Evolutionary conservation across 371 early-diverging fungal genomes (phyloP).

Genomic region (Mucor ambiguus): DNA sequence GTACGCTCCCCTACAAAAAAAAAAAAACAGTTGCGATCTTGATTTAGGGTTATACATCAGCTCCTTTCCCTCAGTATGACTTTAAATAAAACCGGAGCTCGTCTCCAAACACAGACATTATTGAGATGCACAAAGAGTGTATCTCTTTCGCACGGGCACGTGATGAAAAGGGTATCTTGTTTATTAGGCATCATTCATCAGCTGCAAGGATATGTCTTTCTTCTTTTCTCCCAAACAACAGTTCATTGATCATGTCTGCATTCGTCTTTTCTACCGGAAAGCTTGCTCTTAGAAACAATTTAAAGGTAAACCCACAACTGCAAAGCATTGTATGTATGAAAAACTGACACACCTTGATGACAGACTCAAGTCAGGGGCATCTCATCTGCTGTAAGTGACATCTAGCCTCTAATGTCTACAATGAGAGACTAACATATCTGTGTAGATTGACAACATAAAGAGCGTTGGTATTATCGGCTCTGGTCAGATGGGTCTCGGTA

Average conservation of each 20-base stretch:
- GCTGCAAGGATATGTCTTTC: neutral
- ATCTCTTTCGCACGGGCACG: slow-evolving; percentile 13
- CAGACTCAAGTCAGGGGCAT: slow-evolving; percentile 16
- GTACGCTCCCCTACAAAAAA: too few species aligned
- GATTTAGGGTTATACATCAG: neutral
- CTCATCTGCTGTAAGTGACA: slow-evolving; percentile 3
- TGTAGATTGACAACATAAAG: slow-evolving; percentile 48
- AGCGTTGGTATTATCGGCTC: slow-evolving; percentile 79
- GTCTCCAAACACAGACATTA: neutral
- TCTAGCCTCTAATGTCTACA: neutral
- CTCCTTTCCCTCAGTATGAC: too few species aligned
- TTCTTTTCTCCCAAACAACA: neutral
- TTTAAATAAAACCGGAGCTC: too few species aligned
- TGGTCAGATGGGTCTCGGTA: slow-evolving; percentile 94
- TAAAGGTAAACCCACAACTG: neutral
- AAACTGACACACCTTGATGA: neutral
- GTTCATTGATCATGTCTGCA: neutral
- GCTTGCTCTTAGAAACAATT: neutral
- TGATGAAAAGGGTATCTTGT: neutral
- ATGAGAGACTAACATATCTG: neutral
- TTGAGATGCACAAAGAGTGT: neutral
- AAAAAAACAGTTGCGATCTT: too few species aligned
- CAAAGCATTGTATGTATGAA: neutral
- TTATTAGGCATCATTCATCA: neutral
- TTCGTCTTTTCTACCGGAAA: neutral